Evolutionary conservation across 106 monocot genomes (phyloP).

Genomic region (Platanthera zijinensis): DNA sequence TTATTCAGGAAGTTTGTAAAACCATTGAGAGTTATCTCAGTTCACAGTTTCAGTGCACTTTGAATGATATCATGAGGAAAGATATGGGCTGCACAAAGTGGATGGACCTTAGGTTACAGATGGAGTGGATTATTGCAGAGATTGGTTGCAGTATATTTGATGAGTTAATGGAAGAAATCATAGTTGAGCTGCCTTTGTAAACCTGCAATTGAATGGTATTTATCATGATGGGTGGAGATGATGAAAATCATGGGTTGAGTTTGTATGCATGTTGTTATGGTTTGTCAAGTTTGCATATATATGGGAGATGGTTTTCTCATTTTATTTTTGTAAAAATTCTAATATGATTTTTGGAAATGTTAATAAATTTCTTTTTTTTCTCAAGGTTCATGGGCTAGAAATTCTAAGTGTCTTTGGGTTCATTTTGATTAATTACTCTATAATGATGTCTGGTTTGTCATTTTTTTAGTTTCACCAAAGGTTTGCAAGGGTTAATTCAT

Average conservation of each 20-base stretch:
- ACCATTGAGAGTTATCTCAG: slow-evolving; percentile 16
- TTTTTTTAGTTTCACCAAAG: too few relatives aligned
- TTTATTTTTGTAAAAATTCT: too few relatives aligned
- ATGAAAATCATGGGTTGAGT: not conserved
- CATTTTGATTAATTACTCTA: too few relatives aligned
- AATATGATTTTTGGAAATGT: not conserved
- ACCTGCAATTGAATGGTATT: not conserved
- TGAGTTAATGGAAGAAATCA: slow-evolving; percentile 36
- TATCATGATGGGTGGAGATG: not conserved
- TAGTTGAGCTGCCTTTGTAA: slow-evolving; percentile 20
- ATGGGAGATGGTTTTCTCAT: too few relatives aligned
- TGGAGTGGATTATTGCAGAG: slow-evolving; percentile 25
- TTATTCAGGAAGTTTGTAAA: slow-evolving; percentile 39
- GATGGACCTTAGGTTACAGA: slow-evolving; percentile 27
- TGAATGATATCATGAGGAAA: slow-evolving; percentile 26
- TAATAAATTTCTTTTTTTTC: not conserved
- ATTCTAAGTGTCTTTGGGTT: too few relatives aligned
- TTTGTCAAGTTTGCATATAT: not conserved
- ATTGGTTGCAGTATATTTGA: slow-evolving; percentile 29
- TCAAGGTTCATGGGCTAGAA: too few relatives aligned
- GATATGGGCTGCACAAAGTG: slow-evolving; percentile 28
- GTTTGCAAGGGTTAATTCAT: too few relatives aligned
- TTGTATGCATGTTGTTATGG: not conserved
- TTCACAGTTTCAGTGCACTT: slow-evolving; percentile 13
- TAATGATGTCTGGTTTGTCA: too few relatives aligned